Base-by-base conservation (phyloP, 495 filamentous ascomycete genomes). In the Amorphotheca resinae region DNA sequence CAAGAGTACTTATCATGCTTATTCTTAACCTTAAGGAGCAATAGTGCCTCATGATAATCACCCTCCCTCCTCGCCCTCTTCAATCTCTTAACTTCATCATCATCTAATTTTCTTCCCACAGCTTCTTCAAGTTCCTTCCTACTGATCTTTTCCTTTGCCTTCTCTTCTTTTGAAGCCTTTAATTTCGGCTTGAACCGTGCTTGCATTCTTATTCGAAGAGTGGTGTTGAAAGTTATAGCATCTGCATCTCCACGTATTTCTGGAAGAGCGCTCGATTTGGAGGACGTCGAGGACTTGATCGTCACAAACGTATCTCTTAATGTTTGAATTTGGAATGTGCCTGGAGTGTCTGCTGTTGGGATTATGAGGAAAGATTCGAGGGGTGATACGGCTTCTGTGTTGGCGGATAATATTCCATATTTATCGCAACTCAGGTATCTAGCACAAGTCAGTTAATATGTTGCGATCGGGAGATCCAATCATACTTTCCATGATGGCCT, bases 1-100 rank as follows among this genome's bases (percentile, higher is more conserved):
- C 42, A 73, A 34, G 66, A 62, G 48, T 70, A 98, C 60, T 98
- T 98, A 64, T 98, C 91, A 67, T 98, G 91, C 64, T 94, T 95
- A 42, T 77, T 82, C 62, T 91, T 94, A 9, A 95, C 84, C 60
- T 85, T 87, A 22, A 96, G 69, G 69, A 94, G 80, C 42, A 98
- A 61, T 48, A 95, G 59, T 41, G 73, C 73, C 62, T 98, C 93
- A 64, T 96, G 82, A 57, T 87, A 98, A 60, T 89, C 76, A 1
- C 91, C 85, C 57, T 95, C 85, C 59, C 76, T 67, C 59, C 87
- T 71, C 18, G 88, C 87, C 64, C 63, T 82, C 70, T 87, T 87
- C 60, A 98, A 60, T 56, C 57, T 73, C 62, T 69, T 80, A 7
- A 96, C 83, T 58, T 98, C 89, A 40, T 87, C 79, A 46, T 95